A percentile compares a stretch with the other conserved stretches of the same genome.
These are phyloP conservation scores for Cordyceps militaris DNA, from an alignment of 2,329 filamentous ascomycete genomes.

Conservation along the genomic window DNA sequence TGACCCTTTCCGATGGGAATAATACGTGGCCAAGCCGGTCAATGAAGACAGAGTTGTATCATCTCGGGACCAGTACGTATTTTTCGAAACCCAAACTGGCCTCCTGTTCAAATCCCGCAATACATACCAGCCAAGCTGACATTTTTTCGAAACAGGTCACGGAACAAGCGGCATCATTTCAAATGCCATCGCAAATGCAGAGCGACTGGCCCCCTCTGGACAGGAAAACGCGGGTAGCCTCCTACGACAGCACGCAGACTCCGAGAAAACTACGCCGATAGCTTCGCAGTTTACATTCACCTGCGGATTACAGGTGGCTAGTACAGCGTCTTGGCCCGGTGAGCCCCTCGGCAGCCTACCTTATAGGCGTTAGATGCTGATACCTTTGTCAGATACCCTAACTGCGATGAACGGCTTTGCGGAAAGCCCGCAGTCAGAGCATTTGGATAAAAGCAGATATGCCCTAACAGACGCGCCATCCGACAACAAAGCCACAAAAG, in stretches of 20 bases:
- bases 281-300: constrained; percentile 95
- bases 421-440: background rate
- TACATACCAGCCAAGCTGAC: background rate
- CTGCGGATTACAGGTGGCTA: constrained; percentile 82
- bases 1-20: constrained; percentile 52
- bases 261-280: constrained; percentile 60
- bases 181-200: constrained; percentile 82
- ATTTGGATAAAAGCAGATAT: constrained; percentile 11
- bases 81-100: background rate
- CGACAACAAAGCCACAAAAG: background rate
- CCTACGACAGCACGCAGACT: constrained; percentile 60
- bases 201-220: constrained; percentile 57
- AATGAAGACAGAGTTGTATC: constrained; percentile 31
- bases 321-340: constrained; percentile 69
- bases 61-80: background rate
- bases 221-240: constrained; percentile 54
- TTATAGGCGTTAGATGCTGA: background rate
- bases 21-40: constrained; percentile 47
- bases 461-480: constrained; percentile 14
- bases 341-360: constrained; percentile 5
- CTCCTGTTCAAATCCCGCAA: background rate
- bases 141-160: constrained; percentile 19
- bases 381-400: background rate
- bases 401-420: constrained; percentile 21
- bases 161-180: constrained; percentile 76